Base-by-base conservation (phyloP, 257 asterid genomes). In the Euphrasia confusa region DNA sequence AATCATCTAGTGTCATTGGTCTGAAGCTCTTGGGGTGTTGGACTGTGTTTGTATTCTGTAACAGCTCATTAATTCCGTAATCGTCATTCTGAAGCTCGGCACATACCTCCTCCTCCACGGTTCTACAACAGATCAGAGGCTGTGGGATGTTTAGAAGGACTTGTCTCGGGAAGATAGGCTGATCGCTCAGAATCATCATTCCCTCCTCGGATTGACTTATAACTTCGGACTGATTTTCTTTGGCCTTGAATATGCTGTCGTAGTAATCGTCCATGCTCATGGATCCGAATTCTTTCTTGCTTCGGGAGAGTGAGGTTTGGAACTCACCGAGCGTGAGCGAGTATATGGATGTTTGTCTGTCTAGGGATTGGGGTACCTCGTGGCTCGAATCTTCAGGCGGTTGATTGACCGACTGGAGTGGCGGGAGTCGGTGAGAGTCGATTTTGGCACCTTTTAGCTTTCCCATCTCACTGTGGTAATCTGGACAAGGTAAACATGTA, bases 51-150 rank as follows among this genome's bases (percentile, higher is more conserved):
- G 13, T 52, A n/a, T 6, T 11, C 49, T 44, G 14, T 44, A 13
- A 0, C 57, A 4, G 57, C 57, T 7, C 57, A 8, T 48, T 24
- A 21, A 15, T 52, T 24, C 6, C 13, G 7, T 17, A 2, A 10
- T 52, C 13, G 7, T 50, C 69, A 0, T 61, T 68, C 67, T 80
- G 86, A 47, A 90, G 83, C 59, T 87, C 93, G 0, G 87, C 73
- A 95, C 96, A 87, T 5, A 90, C 97, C 72, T 87, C 81, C n/a
- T n/a, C n/a, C 0, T 90, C 96, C 3, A 90, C 93, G 0, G 97
- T 90, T 62, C 87, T 85, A 63, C 86, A 27, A 54, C 82, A 79
- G 10, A n/a, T n/a, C n/a, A 87, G 72, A 0, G 81, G 87, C 65
- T 72, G 83, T 0, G 98, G 94, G 54, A 90, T 64, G 5, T 63